Evolutionary conservation across 352 stramenopile species (phyloP).

Genomic region (Phytophthora constricta): DNA sequence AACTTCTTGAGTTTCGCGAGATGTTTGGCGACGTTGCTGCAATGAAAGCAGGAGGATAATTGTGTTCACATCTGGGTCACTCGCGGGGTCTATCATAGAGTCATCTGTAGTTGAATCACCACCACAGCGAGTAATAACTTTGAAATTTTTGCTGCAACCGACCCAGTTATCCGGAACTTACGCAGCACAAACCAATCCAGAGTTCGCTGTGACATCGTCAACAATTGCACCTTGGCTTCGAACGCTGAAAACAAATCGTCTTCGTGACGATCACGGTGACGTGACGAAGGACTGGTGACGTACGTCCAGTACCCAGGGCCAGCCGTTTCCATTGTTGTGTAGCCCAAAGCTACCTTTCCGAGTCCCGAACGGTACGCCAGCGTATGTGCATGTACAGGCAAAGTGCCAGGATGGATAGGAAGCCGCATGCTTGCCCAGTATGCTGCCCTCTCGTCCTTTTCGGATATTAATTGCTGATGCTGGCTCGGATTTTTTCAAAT

Average conservation of each 20-base stretch:
- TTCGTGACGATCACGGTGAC: no score
- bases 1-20: no score
- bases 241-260: background rate
- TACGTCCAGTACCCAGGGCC: background rate
- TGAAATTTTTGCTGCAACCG: constrained; percentile 8
- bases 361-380: constrained; percentile 8
- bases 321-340: background rate
- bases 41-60: background rate
- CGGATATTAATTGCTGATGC: background rate
- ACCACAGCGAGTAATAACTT: background rate
- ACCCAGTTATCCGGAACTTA: constrained; percentile 13
- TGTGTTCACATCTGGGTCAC: background rate
- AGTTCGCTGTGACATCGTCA: constrained; percentile 2
- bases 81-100: background rate
- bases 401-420: background rate
- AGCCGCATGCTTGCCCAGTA: constrained; percentile 3
- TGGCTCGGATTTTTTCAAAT: background rate
- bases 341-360: constrained; percentile 6
- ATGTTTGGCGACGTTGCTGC: no score
- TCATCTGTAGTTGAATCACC: background rate
- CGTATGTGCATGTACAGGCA: background rate
- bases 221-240: background rate
- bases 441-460: constrained; percentile 2
- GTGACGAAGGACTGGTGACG: background rate
- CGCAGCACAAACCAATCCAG: background rate